Base-by-base conservation (phyloP, 306 rosid species). In the Comarum palustre region DNA sequence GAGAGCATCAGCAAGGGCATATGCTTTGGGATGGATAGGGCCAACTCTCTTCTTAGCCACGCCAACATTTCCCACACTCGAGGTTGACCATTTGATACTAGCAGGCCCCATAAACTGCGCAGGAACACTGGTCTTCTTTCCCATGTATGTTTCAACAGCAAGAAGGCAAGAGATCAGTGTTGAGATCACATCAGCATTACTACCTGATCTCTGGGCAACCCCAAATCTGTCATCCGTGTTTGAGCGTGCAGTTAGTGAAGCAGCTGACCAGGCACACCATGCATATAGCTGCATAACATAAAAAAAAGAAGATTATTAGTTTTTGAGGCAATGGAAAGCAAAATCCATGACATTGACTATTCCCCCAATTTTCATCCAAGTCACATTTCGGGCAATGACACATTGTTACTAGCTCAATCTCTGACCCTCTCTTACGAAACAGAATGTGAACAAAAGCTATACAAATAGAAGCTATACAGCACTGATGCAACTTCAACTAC, bases 161-260 rank as follows among this genome's bases (percentile, higher is more conserved):
- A 89, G 96, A 73, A 94, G 95, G 72, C 97, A 89, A 63, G 99
- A 91, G 73, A 89, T 59, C 77, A 94, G 84, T 1, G 95, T 86
- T 8, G 96, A 88, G 64, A 86, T 74, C 45, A 85, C 98, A 2
- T 89, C 79, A 15, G 96, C 95, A 46, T 94, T 94, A 68, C 96
- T 89, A 54, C 98, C 96, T 0, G 95, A 88, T 69, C 91, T 93
- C 84, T 94, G 96, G 68, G 97, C 97, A 66, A 84, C 92, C 41
- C 98, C 98, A 8, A 66, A 94, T 73, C 88, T 84, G 65, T 91
- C 97, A 69, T 91, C 97, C 55, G 63, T 73, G 13, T 80, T 93
- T 3, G 98, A 94, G 72, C 78, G 70, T 73, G 92, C 89, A 73
- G 98, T 94, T 63, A 94, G 82, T 12, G 87, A 85, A 25, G 92